Evolutionary conservation across 495 filamentous ascomycete genomes (phyloP), one percentile per base, ranked within the genome.

Genomic region (Xylaria acuta): DNA sequence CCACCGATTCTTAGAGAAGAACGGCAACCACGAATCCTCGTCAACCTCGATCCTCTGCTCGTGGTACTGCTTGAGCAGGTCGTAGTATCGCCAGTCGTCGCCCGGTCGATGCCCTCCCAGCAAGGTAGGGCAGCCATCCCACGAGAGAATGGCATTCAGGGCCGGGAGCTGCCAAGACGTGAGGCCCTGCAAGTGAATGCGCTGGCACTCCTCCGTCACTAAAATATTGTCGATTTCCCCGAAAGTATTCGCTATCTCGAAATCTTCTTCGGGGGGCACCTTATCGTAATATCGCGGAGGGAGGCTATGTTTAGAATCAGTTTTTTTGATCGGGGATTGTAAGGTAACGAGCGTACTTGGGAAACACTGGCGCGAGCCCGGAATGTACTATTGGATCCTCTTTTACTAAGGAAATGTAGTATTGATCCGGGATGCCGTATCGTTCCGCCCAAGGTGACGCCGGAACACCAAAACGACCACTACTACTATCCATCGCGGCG

Each of bases 1-100:
- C 64, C 64, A 67, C 20, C 45, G 43, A 40, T 67, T 11, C 11
- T 38, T 36, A 5, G 9, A 3, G 8, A 67, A 67, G 20, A 51
- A 36, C 16, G 43, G 45, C 8, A 67, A n/a, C 64, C 64, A 67
- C 22, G 64, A 51, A 12, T 25, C 22, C 34, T n/a, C 36, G n/a
- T 36, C 5, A 9, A 67, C 34, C 9, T 67, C 64, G 9, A 67
- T 53, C 49, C 45, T 67, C 30, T 54, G 30, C n/a, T 14, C 3
- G 14, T 32, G 0, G 18, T 67, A 67, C 20, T n/a, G 4, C 16
- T 51, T 16, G 0, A 67, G 25, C 16, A 67, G 43, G 12, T 67
- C 27, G 20, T 11, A 1, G n/a, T 67, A 38, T 27, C 7, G 18
- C 8, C 18, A 5, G 7, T 0, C 16, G 12, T 67, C 64, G 7